A percentile compares a stretch with the other conserved stretches of the same genome.
phyloP scores from a whole-genome alignment of 2,329 filamentous ascomycete species.

The Aaosphaeria arxii region DNA sequence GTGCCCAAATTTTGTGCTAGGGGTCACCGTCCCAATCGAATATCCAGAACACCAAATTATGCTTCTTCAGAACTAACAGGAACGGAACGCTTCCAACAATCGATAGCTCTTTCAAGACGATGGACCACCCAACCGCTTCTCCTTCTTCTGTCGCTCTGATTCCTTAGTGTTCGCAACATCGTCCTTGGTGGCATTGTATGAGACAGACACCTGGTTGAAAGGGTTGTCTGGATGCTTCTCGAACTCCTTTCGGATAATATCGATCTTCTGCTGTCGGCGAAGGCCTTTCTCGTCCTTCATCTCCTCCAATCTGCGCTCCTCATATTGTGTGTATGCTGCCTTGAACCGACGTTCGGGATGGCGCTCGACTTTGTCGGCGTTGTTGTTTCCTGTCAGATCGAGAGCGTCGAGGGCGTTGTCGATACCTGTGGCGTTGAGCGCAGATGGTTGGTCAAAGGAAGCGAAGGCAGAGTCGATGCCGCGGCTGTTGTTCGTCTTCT shows the following conservation, averaged over 20 bases:
- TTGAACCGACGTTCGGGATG: constrained; percentile 87
- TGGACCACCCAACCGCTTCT: constrained; percentile 58
- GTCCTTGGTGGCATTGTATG: constrained; percentile 75
- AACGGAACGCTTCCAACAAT: too few species aligned
- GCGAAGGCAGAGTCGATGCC: constrained; percentile 65
- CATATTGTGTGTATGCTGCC: constrained; percentile 78
- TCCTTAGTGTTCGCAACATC: constrained; percentile 67
- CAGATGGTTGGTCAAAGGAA: constrained; percentile 42
- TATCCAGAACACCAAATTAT: not conserved
- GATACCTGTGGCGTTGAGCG: constrained; percentile 82
- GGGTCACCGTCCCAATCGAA: too few species aligned
- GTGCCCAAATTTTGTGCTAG: too few species aligned
- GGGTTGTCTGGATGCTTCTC: constrained; percentile 93
- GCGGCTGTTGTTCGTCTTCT: constrained; percentile 42
- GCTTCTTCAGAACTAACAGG: too few species aligned
- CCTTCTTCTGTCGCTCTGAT: constrained; percentile 70
- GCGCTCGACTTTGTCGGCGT: constrained; percentile 69
- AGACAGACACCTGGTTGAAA: constrained; percentile 78
- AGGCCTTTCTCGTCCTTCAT: constrained; percentile 83
- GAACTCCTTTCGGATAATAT: constrained; percentile 86
- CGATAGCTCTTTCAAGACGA: not conserved
- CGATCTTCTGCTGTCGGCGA: constrained; percentile 78
- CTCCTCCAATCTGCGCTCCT: constrained; percentile 77
- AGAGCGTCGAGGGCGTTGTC: constrained; percentile 91
- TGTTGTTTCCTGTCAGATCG: constrained; percentile 60